phyloP scores from a whole-genome alignment of 805 yeast genomes.

The Candida boleticola region DNA sequence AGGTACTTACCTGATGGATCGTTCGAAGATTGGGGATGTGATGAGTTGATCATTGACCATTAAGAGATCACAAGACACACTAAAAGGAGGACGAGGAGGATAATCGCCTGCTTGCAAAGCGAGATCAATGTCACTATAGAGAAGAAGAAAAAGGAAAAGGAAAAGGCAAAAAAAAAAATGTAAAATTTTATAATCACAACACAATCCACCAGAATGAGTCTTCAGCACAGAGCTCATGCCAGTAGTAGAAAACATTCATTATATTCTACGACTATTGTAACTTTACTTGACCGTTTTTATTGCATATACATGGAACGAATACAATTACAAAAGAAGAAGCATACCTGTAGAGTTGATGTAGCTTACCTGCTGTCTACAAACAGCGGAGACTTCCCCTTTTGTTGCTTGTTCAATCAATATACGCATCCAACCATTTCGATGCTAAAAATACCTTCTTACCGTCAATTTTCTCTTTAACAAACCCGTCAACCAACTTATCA shows the following conservation, averaged over 20 bases:
- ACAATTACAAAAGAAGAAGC: too few relatives aligned
- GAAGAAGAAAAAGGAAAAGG: neutral
- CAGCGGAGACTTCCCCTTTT: too few relatives aligned
- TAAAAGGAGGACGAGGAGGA: neutral
- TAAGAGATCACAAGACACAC: constrained; percentile 17
- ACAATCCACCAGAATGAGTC: too few relatives aligned
- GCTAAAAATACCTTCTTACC: constrained; percentile 62
- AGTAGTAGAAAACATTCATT: too few relatives aligned
- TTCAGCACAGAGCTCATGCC: too few relatives aligned
- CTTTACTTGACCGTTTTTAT: neutral
- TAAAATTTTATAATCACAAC: too few relatives aligned
- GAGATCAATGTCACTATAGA: too few relatives aligned
- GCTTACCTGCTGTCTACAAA: too few relatives aligned
- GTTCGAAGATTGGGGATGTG: constrained; percentile 98
- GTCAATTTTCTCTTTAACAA: constrained; percentile 53
- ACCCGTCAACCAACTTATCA: constrained; percentile 51
- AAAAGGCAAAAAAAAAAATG: neutral
- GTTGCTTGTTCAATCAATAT: constrained; percentile 41
- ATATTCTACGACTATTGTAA: too few relatives aligned
- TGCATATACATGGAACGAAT: neutral
- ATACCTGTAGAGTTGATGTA: too few relatives aligned
- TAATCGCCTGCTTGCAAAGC: too few relatives aligned
- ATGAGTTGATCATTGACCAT: constrained; percentile 88
- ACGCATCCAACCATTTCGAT: constrained; percentile 58
- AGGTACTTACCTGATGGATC: constrained; percentile 96